Base-by-base conservation (phyloP, 2,329 filamentous ascomycete species). In the Myriosclerotinia duriaeana region DNA sequence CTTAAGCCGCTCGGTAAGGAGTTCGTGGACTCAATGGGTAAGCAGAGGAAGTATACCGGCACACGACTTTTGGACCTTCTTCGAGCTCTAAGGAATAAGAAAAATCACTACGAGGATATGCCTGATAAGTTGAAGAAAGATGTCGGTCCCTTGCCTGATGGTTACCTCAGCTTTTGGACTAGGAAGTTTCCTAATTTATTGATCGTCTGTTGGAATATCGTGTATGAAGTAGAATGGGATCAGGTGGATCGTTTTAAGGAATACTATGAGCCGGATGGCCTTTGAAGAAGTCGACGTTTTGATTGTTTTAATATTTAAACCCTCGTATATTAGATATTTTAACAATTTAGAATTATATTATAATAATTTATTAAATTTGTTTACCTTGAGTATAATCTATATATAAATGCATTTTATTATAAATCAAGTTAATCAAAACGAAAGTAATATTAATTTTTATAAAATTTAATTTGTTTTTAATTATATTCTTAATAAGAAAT, bases 91-190 rank as follows among this genome's bases (percentile, higher is more conserved):
- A 84, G 95, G 34, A 99, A 99, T 79, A 99, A 99, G 85, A 91
- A 91, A 74, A 97, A 98, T 71, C 95, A 99, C 76, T 99, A 97
- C 77, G 93, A 97, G 75, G 95, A 99, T 77, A 94, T 99, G 91
- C 85, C 91, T 8, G 90, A 93, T 17, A 80, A 87, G 59, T 84
- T 97, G 69, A 94, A 89, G 78, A 81, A 82, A 60, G 82, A 84
- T 72, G 88, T 92, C 30, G 88, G 88, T 6, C 79, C 83, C 17
- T 72, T 89, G 54, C 85, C 88, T 2, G 83, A 87, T 50, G 87
- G 87, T 1, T 91, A 91, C 76, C 77, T 91, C 64, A 82, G 80
- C 54, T 91, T 89, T 75, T 92, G 89, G 87, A 87, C 86, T 0
- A 80, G 81, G 20, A 82, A 83, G 68, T 91, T 91, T 74, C 88